phyloP scores from a whole-genome alignment of 768 basidiomycete species.

The Collybia sordida region DNA sequence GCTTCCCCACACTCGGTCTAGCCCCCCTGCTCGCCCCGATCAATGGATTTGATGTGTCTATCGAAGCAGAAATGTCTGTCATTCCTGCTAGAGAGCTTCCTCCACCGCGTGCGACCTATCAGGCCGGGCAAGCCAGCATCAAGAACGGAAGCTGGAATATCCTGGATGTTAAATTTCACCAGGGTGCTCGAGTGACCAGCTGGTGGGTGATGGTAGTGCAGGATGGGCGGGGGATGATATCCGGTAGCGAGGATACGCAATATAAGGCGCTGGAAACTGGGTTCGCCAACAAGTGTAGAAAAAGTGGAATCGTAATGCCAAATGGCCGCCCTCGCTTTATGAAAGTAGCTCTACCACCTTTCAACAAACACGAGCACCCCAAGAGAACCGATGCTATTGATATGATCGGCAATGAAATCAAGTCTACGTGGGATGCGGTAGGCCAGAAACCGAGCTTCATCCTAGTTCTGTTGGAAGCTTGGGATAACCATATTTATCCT shows the following conservation, averaged over 20 bases:
- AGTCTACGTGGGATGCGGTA: constrained; percentile 19
- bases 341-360: constrained; percentile 24
- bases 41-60: constrained; percentile 54
- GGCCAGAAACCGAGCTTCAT: constrained; percentile 55
- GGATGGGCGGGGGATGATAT: constrained; percentile 44
- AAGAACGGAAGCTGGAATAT: constrained; percentile 77
- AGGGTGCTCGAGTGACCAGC: constrained; percentile 43
- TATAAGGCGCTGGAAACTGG: constrained; percentile 46
- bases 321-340: constrained; percentile 32
- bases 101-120: constrained; percentile 58
- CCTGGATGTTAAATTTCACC: constrained; percentile 64
- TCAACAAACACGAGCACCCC: constrained; percentile 21
- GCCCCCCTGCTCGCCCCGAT: constrained; percentile 34
- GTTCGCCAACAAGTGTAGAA: constrained; percentile 54
- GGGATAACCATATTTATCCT: constrained; percentile 77
- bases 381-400: constrained; percentile 35
- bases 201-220: constrained; percentile 72
- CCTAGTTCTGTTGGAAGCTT: constrained; percentile 63
- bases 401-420: constrained; percentile 40
- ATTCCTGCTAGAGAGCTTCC: constrained; percentile 65
- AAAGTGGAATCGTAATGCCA: constrained; percentile 58
- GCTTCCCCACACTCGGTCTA: constrained; percentile 55
- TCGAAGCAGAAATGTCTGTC: constrained; percentile 57
- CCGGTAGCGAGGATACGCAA: constrained; percentile 38
- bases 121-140: constrained; percentile 39